phyloP scores from a whole-genome alignment of 2,329 filamentous ascomycete genomes.

The Ceratocystis smalleyi region DNA sequence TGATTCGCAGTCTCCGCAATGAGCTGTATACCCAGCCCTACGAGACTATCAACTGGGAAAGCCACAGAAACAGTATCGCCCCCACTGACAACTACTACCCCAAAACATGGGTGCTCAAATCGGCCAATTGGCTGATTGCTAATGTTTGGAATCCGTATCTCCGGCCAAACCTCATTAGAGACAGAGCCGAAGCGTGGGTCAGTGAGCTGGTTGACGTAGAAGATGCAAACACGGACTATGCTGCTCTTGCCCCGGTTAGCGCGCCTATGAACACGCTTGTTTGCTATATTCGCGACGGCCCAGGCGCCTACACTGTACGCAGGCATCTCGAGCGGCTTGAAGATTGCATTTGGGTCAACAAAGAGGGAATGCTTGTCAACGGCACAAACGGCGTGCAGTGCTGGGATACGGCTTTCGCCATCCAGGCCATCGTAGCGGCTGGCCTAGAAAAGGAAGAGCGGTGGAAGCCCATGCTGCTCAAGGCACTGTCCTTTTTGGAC shows the following conservation, averaged over 20 bases:
- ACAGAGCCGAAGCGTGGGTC: slow-evolving; percentile 62
- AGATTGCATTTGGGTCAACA: slow-evolving; percentile 82
- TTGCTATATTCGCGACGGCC: slow-evolving; percentile 74
- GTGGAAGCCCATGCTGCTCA: slow-evolving; percentile 70
- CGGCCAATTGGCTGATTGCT: slow-evolving; percentile 61
- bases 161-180: slow-evolving; percentile 47
- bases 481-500: slow-evolving; percentile 73
- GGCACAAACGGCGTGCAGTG: slow-evolving; percentile 96
- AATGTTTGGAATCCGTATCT: slow-evolving; percentile 70
- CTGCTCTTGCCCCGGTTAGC: slow-evolving; percentile 77
- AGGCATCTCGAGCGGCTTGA: slow-evolving; percentile 67
- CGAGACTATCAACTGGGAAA: slow-evolving; percentile 59
- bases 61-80: slow-evolving; percentile 69
- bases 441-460: slow-evolving; percentile 61
- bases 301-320: slow-evolving; percentile 53
- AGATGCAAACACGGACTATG: slow-evolving; percentile 80
- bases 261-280: slow-evolving; percentile 77
- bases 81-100: slow-evolving; percentile 79
- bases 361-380: slow-evolving; percentile 85
- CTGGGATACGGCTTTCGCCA: slow-evolving; percentile 87
- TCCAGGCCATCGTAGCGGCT: slow-evolving; percentile 66
- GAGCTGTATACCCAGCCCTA: slow-evolving; percentile 74
- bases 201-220: slow-evolving; percentile 79
- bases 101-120: slow-evolving; percentile 69
- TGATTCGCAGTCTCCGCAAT: slow-evolving; percentile 56